Conservation (phyloP, 2,329 filamentous ascomycete genomes). For the Aspergillus candidus region DNA sequence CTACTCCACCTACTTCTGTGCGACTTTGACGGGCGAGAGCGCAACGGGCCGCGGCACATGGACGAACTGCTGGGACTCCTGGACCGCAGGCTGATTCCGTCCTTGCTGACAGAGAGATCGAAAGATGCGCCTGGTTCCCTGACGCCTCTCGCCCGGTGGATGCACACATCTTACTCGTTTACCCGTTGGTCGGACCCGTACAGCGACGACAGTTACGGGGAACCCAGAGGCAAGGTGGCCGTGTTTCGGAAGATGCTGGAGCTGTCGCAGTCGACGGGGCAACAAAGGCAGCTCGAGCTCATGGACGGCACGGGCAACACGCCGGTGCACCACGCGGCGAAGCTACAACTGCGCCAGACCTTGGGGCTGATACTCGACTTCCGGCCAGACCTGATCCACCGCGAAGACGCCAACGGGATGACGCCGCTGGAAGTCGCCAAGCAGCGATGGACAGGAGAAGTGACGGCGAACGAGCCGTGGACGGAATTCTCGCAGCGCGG, state of each 20-base stretch:
- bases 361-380: constrained; percentile 48
- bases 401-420: constrained; percentile 70
- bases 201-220: not conserved
- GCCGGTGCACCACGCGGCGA: constrained; percentile 35
- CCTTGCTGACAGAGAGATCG: constrained; percentile 28
- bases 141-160: constrained; percentile 54
- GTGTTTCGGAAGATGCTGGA: constrained; percentile 48
- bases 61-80: constrained; percentile 58
- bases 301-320: constrained; percentile 39
- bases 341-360: constrained; percentile 50
- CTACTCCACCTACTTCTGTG: constrained; percentile 56
- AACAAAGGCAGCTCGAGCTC: not conserved
- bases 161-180: constrained; percentile 25
- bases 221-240: constrained; percentile 29
- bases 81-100: constrained; percentile 43
- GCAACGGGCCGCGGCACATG: constrained; percentile 38
- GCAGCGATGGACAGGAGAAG: constrained; percentile 22
- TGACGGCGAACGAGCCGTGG: constrained; percentile 13
- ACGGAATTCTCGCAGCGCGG: not conserved
- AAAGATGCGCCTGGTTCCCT: constrained; percentile 19
- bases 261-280: no score
- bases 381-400: constrained; percentile 55
- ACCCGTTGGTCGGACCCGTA: not conserved
- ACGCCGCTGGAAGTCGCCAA: constrained; percentile 58
- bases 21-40: constrained; percentile 22